Base-by-base conservation (phyloP, 306 rosid species). In the Vicia sativa region DNA sequence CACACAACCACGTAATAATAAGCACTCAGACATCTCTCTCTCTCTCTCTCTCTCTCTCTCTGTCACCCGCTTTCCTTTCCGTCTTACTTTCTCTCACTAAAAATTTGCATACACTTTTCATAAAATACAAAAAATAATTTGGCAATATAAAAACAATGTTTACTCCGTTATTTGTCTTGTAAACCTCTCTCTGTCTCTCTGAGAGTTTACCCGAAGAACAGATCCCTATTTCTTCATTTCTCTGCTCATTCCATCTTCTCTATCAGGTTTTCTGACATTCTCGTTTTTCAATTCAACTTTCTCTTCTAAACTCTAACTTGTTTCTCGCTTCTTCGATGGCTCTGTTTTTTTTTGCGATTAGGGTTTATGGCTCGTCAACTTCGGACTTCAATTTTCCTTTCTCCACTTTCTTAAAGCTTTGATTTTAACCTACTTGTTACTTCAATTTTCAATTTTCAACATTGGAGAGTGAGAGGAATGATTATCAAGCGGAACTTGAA, bases 401-500 rank as follows among this genome's bases (percentile, higher is more conserved):
- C 55, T 54, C 46, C 65, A 74, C 75, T 44, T 74, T 37, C 66
- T 1, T 7, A 46, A 46, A 59, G 50, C 39, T 67, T 21, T 11
- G 71, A 78, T 74, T 77, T 58, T 77, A 61, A 78, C 58, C 19
- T n/a, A 46, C 70, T 35, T 38, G n/a, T 28, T 43, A 16, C 37
- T 78, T 77, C 37, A 72, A 63, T 71, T 80, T 59, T 67, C 46
- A 21, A 4, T n/a, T n/a, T n/a, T n/a, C n/a, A n/a, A n/a, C n/a
- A n/a, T n/a, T n/a, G n/a, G n/a, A n/a, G n/a, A n/a, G n/a, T n/a
- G 56, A 7, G 14, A 67, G 25, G 50, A 62, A 95, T 95, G 99
- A 95, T 95, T 73, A 91, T 95, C 83, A 95, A 95, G 84, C 85
- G 93, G 73, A 87, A 87, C 75, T 67, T 90, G 80, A 95, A 95